A percentile compares a stretch with the other conserved stretches of the same genome.
Evolutionary conservation across 371 early-diverging fungal genomes (phyloP).

Genomic region (Mortierella sp.): DNA sequence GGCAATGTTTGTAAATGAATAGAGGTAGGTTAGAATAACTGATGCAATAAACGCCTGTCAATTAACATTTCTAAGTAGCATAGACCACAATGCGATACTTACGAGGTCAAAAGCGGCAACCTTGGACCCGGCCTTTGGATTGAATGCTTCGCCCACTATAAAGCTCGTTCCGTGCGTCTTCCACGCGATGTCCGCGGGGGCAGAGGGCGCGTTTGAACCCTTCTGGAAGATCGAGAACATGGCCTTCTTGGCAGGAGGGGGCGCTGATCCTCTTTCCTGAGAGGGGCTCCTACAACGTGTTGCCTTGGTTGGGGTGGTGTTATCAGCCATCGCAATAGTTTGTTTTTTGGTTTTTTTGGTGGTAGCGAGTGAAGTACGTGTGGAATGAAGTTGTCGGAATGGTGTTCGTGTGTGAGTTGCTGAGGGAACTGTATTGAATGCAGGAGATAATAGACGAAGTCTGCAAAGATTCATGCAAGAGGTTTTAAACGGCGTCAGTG

Average conservation of each 20-base stretch:
- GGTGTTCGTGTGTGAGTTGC: too few relatives aligned
- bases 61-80: not conserved
- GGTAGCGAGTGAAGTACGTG: not conserved
- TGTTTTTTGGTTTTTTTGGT: not conserved
- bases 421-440: not conserved
- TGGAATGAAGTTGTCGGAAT: not conserved
- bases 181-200: constrained; percentile 35
- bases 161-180: constrained; percentile 39
- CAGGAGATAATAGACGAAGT: not conserved
- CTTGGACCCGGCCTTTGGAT: constrained; percentile 54
- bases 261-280: not conserved
- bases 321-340: constrained; percentile 16
- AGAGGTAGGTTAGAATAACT: not conserved
- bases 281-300: constrained; percentile 15
- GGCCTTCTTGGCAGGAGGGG: constrained; percentile 33
- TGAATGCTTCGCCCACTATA: constrained; percentile 53
- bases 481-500: not conserved
- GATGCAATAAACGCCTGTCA: not conserved
- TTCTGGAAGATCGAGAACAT: constrained; percentile 55
- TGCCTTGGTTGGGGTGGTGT: not conserved
- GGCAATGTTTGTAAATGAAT: not conserved
- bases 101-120: constrained; percentile 90
- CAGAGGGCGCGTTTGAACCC: not conserved
- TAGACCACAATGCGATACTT: constrained; percentile 22
- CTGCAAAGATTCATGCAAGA: not conserved